Conservation (phyloP, 179 eudicot species). For the Silene coronaria region DNA sequence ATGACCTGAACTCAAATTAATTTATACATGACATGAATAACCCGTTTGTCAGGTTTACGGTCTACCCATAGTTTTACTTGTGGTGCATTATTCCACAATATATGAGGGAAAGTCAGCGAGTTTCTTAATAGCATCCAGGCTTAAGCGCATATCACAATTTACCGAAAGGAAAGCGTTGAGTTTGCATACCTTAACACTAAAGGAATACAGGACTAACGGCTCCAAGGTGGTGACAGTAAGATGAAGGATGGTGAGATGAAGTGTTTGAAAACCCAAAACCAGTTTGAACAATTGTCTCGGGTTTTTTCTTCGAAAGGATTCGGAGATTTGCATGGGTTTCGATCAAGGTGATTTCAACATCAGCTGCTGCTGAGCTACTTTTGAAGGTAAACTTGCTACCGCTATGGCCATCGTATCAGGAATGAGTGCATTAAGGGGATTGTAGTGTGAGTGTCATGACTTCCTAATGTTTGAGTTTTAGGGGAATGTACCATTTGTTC, state of each 20-base stretch:
- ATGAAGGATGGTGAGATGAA: conserved; percentile 59
- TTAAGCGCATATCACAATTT: not conserved
- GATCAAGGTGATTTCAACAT: conserved; percentile 71
- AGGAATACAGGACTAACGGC: conserved; percentile 62
- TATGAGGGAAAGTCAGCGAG: conserved; percentile 23
- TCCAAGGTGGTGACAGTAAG: conserved; percentile 75
- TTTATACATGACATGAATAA: no score
- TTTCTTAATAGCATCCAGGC: not conserved
- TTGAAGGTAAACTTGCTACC: conserved; percentile 36
- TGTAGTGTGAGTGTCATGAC: conserved; percentile 2
- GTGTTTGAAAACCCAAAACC: conserved; percentile 62
- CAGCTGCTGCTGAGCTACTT: conserved; percentile 44
- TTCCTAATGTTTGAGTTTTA: conserved; percentile 53
- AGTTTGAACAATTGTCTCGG: conserved; percentile 52
- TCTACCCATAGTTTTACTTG: not conserved
- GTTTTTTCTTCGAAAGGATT: conserved; percentile 43
- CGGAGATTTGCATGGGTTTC: conserved; percentile 76
- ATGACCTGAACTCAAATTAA: no score
- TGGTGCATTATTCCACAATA: conserved; percentile 11
- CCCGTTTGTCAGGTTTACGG: no score
- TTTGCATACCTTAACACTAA: conserved; percentile 76
- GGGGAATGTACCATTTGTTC: conserved; percentile 66
- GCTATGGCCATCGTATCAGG: conserved; percentile 40
- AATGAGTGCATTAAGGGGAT: conserved; percentile 25
- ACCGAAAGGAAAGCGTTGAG: not conserved